A percentile compares a stretch with the other conserved stretches of the same genome.
Conservation (phyloP, 2,329 filamentous ascomycete genomes). For the Neodidymelliopsis sp. region DNA sequence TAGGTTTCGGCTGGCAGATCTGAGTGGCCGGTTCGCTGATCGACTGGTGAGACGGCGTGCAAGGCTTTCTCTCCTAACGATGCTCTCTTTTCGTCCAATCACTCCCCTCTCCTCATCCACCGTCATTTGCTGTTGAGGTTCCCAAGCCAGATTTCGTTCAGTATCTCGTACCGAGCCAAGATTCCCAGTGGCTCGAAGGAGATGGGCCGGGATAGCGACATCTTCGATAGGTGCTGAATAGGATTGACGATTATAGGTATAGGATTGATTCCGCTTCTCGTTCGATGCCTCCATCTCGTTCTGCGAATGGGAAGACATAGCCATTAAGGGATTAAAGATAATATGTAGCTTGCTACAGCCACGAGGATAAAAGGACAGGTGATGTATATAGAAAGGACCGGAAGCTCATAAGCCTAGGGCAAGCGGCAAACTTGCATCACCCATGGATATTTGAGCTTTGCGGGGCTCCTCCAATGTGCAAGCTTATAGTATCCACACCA, state of each 20-base stretch:
- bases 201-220: slow-evolving; percentile 33
- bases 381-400: slow-evolving; percentile 10
- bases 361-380: neutral
- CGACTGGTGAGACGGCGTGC: slow-evolving; percentile 12
- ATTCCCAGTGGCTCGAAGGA: slow-evolving; percentile 26
- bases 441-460: slow-evolving; percentile 12
- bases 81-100: slow-evolving; percentile 16
- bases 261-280: slow-evolving; percentile 13
- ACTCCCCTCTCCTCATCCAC: slow-evolving; percentile 17
- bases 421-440: slow-evolving; percentile 13
- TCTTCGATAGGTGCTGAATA: slow-evolving; percentile 20
- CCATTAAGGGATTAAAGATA: slow-evolving; percentile 16
- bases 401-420: slow-evolving; percentile 3
- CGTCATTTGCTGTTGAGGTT: slow-evolving; percentile 22
- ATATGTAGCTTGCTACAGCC: neutral
- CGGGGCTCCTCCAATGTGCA: slow-evolving; percentile 13
- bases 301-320: neutral
- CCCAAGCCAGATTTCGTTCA: slow-evolving; percentile 20
- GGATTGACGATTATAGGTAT: slow-evolving; percentile 9
- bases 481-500: slow-evolving; percentile 7
- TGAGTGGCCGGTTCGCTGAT: slow-evolving; percentile 5
- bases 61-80: slow-evolving; percentile 6
- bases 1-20: neutral
- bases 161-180: slow-evolving; percentile 27
- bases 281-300: neutral